These are phyloP conservation scores for Cetradonia linearis DNA, from an alignment of 495 filamentous ascomycete species.

Conservation along the genomic window DNA sequence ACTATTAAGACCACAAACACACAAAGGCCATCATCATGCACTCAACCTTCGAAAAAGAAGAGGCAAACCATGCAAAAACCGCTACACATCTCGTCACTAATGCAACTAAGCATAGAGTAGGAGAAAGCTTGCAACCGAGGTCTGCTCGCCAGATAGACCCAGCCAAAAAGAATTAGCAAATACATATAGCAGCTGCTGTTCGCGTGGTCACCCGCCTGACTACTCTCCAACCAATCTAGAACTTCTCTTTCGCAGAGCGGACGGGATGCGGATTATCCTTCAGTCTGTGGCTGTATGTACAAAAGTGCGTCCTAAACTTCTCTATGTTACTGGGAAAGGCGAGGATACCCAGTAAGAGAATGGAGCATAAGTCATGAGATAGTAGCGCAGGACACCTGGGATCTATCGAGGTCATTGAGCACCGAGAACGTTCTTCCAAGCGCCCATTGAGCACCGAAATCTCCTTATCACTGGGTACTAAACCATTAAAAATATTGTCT, in stretches of 20 bases:
- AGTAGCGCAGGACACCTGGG: no score
- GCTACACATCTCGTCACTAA: neutral
- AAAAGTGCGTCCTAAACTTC: neutral
- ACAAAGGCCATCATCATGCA: neutral
- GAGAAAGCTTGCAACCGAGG: neutral
- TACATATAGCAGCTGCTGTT: neutral
- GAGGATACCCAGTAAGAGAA: no score
- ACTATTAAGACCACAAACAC: neutral
- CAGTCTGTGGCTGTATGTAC: neutral
- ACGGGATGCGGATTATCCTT: neutral
- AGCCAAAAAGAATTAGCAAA: neutral
- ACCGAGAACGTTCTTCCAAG: no score
- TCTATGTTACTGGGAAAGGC: neutral
- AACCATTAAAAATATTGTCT: no score
- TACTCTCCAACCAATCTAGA: neutral
- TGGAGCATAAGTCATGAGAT: no score
- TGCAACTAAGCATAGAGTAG: neutral
- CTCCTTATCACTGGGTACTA: no score
- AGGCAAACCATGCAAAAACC: neutral
- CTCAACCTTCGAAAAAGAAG: neutral
- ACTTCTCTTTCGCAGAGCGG: neutral
- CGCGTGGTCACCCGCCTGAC: neutral
- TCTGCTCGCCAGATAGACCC: neutral
- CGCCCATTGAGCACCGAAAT: no score
- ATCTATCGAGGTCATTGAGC: no score